Evolutionary conservation across 257 asterid genomes (phyloP).

Genomic region (Leonotis leonurus): DNA sequence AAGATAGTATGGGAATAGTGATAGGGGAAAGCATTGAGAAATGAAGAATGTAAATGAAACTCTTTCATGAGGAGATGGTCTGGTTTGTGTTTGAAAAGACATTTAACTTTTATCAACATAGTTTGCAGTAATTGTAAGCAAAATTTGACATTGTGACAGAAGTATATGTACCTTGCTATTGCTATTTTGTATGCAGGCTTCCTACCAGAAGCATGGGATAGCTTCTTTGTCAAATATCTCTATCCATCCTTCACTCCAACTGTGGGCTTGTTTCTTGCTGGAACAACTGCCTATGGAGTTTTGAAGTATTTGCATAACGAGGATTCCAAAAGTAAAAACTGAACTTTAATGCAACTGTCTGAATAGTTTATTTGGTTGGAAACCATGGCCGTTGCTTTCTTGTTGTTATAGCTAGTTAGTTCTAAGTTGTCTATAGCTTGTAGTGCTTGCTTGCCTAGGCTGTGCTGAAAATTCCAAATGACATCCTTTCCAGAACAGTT

Average conservation of each 20-base stretch:
- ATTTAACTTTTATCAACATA: not conserved
- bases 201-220: slow-evolving; percentile 90
- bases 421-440: not conserved
- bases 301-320: slow-evolving; percentile 76
- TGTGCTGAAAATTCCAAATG: not conserved
- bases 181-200: slow-evolving; percentile 45
- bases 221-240: slow-evolving; percentile 66
- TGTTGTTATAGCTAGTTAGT: not conserved
- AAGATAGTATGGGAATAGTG: not conserved
- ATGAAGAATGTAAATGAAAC: not conserved
- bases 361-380: not conserved
- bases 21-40: not conserved
- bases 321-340: slow-evolving; percentile 29
- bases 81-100: not conserved
- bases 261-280: slow-evolving; percentile 75
- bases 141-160: too few species aligned
- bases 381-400: not conserved
- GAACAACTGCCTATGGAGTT: slow-evolving; percentile 79
- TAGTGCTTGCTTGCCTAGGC: not conserved
- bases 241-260: slow-evolving; percentile 96
- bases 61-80: not conserved
- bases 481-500: not conserved
- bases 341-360: slow-evolving; percentile 14
- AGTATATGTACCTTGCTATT: too few species aligned
- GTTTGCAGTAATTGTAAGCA: not conserved